phyloP scores from a whole-genome alignment of 192 early-diverging fungal species.

The Gorgonomyces haynaldii region DNA sequence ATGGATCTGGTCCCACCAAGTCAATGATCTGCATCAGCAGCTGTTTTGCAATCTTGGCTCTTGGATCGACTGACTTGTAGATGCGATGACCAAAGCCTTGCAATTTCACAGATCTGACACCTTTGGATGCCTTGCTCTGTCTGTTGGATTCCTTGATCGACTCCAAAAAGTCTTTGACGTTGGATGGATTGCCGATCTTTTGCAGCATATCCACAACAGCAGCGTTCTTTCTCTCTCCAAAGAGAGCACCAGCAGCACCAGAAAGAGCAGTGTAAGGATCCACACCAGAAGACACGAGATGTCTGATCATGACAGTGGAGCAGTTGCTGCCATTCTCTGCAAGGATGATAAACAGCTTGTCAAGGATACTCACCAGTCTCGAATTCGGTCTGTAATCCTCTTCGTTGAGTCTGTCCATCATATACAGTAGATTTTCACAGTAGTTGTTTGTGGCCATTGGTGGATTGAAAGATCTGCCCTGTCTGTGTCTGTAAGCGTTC shows the following conservation, averaged over 20 bases:
- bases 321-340: conserved; percentile 49
- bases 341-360: conserved; percentile 59
- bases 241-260: conserved; percentile 51
- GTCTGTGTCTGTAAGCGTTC: conserved; percentile 45
- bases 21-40: conserved; percentile 51
- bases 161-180: conserved; percentile 46
- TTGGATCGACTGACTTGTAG: conserved; percentile 57
- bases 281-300: conserved; percentile 46
- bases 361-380: conserved; percentile 44
- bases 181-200: conserved; percentile 44
- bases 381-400: conserved; percentile 47
- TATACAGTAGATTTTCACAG: conserved; percentile 56
- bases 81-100: conserved; percentile 38
- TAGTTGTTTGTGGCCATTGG: conserved; percentile 40
- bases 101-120: conserved; percentile 1
- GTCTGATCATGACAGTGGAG: conserved; percentile 51
- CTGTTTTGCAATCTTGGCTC: conserved; percentile 48
- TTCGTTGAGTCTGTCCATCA: conserved; percentile 54
- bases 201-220: conserved; percentile 53
- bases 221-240: conserved; percentile 48
- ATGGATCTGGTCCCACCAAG: conserved; percentile 42
- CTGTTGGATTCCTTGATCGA: conserved; percentile 47
- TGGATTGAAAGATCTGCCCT: conserved; percentile 40
- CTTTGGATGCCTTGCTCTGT: neutral
- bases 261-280: conserved; percentile 51